phyloP scores from a whole-genome alignment of 2,329 filamentous ascomycete genomes.

The Fusarium sp. region DNA sequence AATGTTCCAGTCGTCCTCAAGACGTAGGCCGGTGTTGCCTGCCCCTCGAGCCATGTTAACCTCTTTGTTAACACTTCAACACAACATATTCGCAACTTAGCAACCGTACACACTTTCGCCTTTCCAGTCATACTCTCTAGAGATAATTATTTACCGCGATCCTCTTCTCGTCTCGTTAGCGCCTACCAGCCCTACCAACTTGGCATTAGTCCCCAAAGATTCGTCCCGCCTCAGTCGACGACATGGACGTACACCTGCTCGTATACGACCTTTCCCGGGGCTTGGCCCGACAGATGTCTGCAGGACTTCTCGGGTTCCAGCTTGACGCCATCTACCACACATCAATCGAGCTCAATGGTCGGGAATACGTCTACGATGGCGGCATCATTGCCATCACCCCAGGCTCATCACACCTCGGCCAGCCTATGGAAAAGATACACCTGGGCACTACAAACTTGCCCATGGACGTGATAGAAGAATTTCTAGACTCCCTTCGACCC shows the following conservation, averaged over 20 bases:
- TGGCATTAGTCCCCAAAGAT: background rate
- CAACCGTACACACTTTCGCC: background rate
- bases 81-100: background rate
- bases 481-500: slow-evolving; percentile 80
- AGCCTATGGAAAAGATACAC: slow-evolving; percentile 75
- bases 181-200: background rate
- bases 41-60: background rate
- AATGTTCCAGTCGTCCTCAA: slow-evolving; percentile 37
- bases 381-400: slow-evolving; percentile 83
- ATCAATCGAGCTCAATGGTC: slow-evolving; percentile 80
- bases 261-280: slow-evolving; percentile 79
- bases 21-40: slow-evolving; percentile 42
- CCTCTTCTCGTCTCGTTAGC: background rate
- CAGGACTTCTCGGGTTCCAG: slow-evolving; percentile 61
- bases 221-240: background rate
- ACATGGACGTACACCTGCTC: slow-evolving; percentile 78
- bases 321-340: slow-evolving; percentile 97
- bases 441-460: slow-evolving; percentile 82
- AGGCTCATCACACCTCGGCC: slow-evolving; percentile 85
- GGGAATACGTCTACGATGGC: slow-evolving; percentile 90
- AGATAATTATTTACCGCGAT: background rate
- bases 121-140: background rate
- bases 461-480: slow-evolving; percentile 83
- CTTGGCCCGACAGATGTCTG: slow-evolving; percentile 63
- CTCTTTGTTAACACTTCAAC: background rate